Evolutionary conservation across 495 filamentous ascomycete species (phyloP).

Genomic region (Peziza echinospora): DNA sequence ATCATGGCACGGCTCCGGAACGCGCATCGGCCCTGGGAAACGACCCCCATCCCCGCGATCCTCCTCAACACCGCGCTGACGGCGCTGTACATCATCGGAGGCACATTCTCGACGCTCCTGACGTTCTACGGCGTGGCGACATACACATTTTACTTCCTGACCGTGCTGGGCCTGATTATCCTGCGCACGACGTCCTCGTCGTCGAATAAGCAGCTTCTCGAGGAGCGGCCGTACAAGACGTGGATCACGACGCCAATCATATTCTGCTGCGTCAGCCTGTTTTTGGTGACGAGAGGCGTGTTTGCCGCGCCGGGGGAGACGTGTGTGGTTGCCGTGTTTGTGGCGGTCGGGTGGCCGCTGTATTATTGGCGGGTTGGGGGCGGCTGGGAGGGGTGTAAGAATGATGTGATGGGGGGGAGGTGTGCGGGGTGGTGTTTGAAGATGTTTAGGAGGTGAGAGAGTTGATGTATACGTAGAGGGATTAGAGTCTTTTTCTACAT

Average conservation of each 20-base stretch:
- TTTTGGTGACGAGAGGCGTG: conserved; percentile 66
- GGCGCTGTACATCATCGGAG: conserved; percentile 52
- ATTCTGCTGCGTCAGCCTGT: conserved; percentile 93
- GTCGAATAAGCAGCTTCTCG: conserved; percentile 60
- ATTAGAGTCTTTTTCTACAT: too few species aligned
- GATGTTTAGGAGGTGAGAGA: too few species aligned
- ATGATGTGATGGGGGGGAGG: conserved; percentile 18
- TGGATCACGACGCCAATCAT: conserved; percentile 96
- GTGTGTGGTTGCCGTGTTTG: conserved; percentile 61
- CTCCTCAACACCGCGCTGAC: conserved; percentile 55
- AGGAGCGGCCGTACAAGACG: conserved; percentile 77
- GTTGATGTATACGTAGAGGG: too few species aligned
- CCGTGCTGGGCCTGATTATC: conserved; percentile 80
- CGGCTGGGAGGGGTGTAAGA: conserved; percentile 42
- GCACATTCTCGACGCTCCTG: conserved; percentile 75
- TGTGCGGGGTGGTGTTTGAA: background rate
- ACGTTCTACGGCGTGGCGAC: conserved; percentile 95
- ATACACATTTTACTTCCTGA: conserved; percentile 91
- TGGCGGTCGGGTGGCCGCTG: conserved; percentile 60
- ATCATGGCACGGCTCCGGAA: conserved; percentile 33
- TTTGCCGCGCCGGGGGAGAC: conserved; percentile 83
- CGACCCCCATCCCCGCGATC: conserved; percentile 80
- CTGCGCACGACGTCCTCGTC: too few species aligned
- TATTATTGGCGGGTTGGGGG: conserved; percentile 70
- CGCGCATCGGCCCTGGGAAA: conserved; percentile 35